Conservation (phyloP, 2,329 filamentous ascomycete genomes). For the Apiospora rasikravindrae region DNA sequence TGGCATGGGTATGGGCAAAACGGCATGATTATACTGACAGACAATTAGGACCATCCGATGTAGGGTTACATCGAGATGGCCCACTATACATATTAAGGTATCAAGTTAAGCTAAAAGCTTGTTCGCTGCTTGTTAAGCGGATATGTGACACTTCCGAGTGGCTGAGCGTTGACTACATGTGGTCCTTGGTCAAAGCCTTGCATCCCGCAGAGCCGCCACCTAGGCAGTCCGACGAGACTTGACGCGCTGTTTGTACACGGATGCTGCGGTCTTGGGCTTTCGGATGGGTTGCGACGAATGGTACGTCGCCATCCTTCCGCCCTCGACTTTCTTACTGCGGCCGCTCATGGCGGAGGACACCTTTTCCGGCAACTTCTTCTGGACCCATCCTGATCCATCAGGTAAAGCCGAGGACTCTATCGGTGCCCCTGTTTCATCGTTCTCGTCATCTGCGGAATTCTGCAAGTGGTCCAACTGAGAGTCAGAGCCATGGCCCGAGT, state of each 20-base stretch:
- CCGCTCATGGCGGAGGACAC: background rate
- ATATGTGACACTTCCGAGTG: background rate
- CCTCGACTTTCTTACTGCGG: background rate
- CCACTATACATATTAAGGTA: background rate
- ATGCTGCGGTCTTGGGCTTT: background rate
- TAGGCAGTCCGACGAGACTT: background rate
- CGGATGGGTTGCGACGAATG: background rate
- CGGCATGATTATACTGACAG: constrained; percentile 4
- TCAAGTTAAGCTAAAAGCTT: background rate
- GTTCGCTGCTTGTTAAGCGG: constrained; percentile 6
- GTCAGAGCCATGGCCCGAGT: background rate
- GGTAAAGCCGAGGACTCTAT: constrained; percentile 23
- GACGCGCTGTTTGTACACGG: background rate
- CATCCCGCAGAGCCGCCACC: background rate
- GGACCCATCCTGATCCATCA: constrained; percentile 31
- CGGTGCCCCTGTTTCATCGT: constrained; percentile 43
- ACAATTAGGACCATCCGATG: constrained; percentile 1
- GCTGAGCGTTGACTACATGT: background rate
- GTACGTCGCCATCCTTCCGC: background rate
- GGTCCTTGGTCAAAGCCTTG: background rate
- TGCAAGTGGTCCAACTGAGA: constrained; percentile 41
- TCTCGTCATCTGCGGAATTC: constrained; percentile 45
- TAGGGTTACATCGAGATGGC: background rate
- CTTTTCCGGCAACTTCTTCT: constrained; percentile 28
- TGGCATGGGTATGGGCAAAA: constrained; percentile 5